A percentile compares a stretch with the other conserved stretches of the same genome.
phyloP scores from a whole-genome alignment of 495 filamentous ascomycete species.

The Penicillium samsonianum region DNA sequence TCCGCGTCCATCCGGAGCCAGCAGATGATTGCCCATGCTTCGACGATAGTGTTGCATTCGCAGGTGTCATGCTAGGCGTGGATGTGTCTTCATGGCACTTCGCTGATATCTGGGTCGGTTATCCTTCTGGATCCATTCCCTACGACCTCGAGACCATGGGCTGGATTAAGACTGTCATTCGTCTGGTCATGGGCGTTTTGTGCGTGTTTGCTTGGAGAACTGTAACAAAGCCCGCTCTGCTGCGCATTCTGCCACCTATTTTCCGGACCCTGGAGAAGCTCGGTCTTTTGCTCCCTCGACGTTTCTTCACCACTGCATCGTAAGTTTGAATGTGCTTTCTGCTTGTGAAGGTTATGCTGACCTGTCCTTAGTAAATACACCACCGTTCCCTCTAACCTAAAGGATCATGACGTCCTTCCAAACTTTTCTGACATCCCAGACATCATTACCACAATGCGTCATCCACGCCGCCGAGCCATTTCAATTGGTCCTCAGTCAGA shows the following conservation, averaged over 20 bases:
- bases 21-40: slow-evolving; percentile 97
- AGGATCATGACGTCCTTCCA: slow-evolving; percentile 85
- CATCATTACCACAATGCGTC: slow-evolving; percentile 74
- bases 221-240: slow-evolving; percentile 77
- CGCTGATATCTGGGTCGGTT: slow-evolving; percentile 56
- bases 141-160: slow-evolving; percentile 66
- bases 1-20: slow-evolving; percentile 91
- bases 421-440: slow-evolving; percentile 79
- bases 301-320: slow-evolving; percentile 87
- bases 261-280: slow-evolving; percentile 82
- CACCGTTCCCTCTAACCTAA: slow-evolving; percentile 71
- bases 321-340: slow-evolving; percentile 39
- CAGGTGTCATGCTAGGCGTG: slow-evolving; percentile 81
- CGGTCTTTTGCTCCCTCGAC: slow-evolving; percentile 75
- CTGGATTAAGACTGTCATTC: slow-evolving; percentile 56
- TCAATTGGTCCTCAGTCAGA: slow-evolving; percentile 93
- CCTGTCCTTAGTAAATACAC: slow-evolving; percentile 67
- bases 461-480: slow-evolving; percentile 77
- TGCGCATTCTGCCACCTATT: slow-evolving; percentile 76
- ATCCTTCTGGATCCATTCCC: slow-evolving; percentile 62
- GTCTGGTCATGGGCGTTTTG: slow-evolving; percentile 76
- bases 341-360: not conserved
- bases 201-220: slow-evolving; percentile 89
- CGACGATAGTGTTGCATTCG: slow-evolving; percentile 93
- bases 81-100: slow-evolving; percentile 82